phyloP scores from a whole-genome alignment of 2,329 filamentous ascomycete genomes.

The Xylaria sp. region DNA sequence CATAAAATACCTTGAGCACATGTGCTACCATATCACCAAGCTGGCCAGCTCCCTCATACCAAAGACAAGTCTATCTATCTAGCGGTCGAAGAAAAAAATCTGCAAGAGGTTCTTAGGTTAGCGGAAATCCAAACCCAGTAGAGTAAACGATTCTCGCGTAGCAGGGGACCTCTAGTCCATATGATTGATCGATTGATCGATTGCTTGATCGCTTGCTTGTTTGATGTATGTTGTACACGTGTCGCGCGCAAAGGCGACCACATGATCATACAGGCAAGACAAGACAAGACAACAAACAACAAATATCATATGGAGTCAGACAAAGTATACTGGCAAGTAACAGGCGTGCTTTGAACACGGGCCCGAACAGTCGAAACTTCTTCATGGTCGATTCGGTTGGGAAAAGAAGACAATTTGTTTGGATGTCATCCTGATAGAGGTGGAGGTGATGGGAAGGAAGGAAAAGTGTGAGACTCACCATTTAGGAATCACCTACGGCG shows the following conservation, averaged over 20 bases:
- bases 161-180: conserved; percentile 8
- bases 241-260: too few species aligned
- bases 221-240: neutral
- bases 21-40: too few species aligned
- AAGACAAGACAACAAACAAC: neutral
- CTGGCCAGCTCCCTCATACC: too few species aligned
- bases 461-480: conserved; percentile 15
- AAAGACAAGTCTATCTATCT: too few species aligned
- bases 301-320: conserved; percentile 60
- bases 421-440: conserved; percentile 74
- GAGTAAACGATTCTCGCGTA: neutral
- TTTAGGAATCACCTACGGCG: neutral
- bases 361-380: conserved; percentile 72
- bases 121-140: neutral
- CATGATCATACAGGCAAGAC: too few species aligned
- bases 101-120: conserved; percentile 7
- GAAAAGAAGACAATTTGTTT: conserved; percentile 79
- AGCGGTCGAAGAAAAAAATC: too few species aligned
- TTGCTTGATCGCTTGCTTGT: too few species aligned
- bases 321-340: conserved; percentile 91
- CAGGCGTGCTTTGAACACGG: conserved; percentile 62
- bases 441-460: neutral
- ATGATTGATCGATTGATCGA: too few species aligned
- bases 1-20: too few species aligned
- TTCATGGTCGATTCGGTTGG: conserved; percentile 88